Base-by-base conservation (phyloP, 2,329 filamentous ascomycete species). In the Hypoxylon sp. region DNA sequence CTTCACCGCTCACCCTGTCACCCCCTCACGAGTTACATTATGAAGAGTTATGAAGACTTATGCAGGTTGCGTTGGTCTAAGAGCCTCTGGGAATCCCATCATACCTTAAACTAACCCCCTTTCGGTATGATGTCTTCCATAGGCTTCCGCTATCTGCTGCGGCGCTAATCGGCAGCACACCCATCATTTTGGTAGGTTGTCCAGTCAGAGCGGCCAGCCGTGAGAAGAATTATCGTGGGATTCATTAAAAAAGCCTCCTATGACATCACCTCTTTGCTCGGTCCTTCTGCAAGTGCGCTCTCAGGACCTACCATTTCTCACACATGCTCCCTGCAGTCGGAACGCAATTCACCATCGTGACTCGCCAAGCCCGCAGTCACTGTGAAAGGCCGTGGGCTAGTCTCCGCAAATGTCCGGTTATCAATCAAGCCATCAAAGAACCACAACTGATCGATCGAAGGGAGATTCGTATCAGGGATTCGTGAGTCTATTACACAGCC, bases 41-140 rank as follows among this genome's bases (percentile, higher is more conserved):
- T 20, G 17, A 36, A n/a, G n/a, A n/a, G n/a, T n/a, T n/a, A n/a
- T n/a, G n/a, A n/a, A 32, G 12, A 21, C 26, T 16, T 35, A 41
- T 34, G 20, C 30, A 41, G 43, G 42, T 40, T 43, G 38, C 46
- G 30, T 30, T 38, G 27, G 32, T 6, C 27, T 37, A 40, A 50
- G 44, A 52, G 55, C 51, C 47, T 59, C 55, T 50, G 43, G 40
- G 47, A 44, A 59, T 59, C 51, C 52, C 47, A 59, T 55, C 55
- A 26, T 52, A 35, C 51, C 37, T 55, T 13, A 45, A 55, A 32
- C 51, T 52, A 55, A 34, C 36, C 55, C 15, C 37, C 26, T 55
- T 55, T 15, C 16, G 40, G 48, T 8, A 37, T 47, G 25, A 31
- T 34, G 20, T 7, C 26, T 56, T 49, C 38, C 7, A 32, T n/a